Conservation (phyloP, 1,284 basidiomycete genomes). For the Cryptococcus sp. region DNA sequence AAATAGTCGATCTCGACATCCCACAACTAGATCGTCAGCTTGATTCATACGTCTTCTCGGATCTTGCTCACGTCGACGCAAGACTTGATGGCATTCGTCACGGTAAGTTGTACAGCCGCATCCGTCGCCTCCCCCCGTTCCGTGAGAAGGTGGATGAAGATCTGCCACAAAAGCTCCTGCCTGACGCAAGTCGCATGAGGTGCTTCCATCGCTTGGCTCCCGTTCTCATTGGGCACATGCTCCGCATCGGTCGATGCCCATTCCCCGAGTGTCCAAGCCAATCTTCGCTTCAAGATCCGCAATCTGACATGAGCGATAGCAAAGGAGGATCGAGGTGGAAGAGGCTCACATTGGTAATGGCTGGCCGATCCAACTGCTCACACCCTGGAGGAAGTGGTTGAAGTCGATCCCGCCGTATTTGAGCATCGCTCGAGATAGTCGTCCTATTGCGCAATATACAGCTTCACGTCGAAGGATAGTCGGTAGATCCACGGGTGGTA, state of each 20-base stretch:
- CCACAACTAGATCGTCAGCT: slow-evolving; percentile 28
- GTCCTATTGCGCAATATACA: slow-evolving; percentile 78
- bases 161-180: slow-evolving; percentile 66
- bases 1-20: slow-evolving; percentile 43
- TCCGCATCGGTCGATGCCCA: slow-evolving; percentile 51
- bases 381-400: slow-evolving; percentile 27
- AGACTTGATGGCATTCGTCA: slow-evolving; percentile 66
- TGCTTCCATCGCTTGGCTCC: neutral
- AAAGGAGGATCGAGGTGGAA: neutral
- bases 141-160: slow-evolving; percentile 65
- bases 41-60: neutral
- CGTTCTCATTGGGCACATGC: neutral
- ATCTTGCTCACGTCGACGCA: slow-evolving; percentile 66
- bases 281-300: slow-evolving; percentile 78
- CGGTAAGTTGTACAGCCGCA: slow-evolving; percentile 72
- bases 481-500: slow-evolving; percentile 53
- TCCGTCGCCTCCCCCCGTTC: slow-evolving; percentile 67
- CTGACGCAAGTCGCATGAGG: slow-evolving; percentile 50
- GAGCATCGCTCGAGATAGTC: slow-evolving; percentile 62
- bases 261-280: slow-evolving; percentile 83
- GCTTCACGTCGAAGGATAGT: slow-evolving; percentile 75
- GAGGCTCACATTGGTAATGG: slow-evolving; percentile 30
- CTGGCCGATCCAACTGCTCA: slow-evolving; percentile 34
- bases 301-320: slow-evolving; percentile 51
- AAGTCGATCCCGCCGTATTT: slow-evolving; percentile 39